Base-by-base conservation (phyloP, 1,139 yeast genomes). In the Taphrina pruni region DNA sequence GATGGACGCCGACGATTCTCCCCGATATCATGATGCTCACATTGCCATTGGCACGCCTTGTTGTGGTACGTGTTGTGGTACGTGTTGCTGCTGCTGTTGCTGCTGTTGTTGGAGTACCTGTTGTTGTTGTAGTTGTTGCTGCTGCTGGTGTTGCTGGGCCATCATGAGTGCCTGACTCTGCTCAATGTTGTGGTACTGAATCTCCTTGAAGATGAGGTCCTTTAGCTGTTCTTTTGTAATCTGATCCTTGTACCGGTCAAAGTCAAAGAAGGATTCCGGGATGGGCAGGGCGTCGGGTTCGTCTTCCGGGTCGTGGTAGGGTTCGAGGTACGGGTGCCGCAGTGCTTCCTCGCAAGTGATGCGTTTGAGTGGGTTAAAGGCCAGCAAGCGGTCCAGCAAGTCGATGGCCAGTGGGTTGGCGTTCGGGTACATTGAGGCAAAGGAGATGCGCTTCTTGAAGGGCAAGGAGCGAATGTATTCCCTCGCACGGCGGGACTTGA, bases 401-500 rank as follows among this genome's bases (percentile, higher is more conserved):
- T 93, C 97, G 65, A 93, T 79, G 0, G 95, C 97, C 72, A 83
- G 76, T 2, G 95, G 91, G 54, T 73, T 72, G 6, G 82, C 81
- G 26, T 75, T 73, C 36, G 87, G 86, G 75, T 87, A 86, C 58
- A 88, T 77, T 66, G 83, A 79, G 38, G 78, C 75, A 74, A 89
- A 83, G 21, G 88, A 85, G 1, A 85, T 81, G 73, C 83, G 85
- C 72, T 85, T 83, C 74, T 85, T 82, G 77, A 86, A 85, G 52
- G 96, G 95, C 73, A 91, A 83, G 35, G 90, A 83, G 64, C 88
- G 82, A 70, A 94, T 88, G 78, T 94, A 94, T 74, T 90, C 95
- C 70, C 95, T 84, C 0, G 98, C 98, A 57, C 97, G 84, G 74
- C 86, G 85, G 71, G 91, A 87, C 78, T 89, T 90, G 75, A 94